Conservation (phyloP, 306 rosid species). For the Cucumis hystrix region DNA sequence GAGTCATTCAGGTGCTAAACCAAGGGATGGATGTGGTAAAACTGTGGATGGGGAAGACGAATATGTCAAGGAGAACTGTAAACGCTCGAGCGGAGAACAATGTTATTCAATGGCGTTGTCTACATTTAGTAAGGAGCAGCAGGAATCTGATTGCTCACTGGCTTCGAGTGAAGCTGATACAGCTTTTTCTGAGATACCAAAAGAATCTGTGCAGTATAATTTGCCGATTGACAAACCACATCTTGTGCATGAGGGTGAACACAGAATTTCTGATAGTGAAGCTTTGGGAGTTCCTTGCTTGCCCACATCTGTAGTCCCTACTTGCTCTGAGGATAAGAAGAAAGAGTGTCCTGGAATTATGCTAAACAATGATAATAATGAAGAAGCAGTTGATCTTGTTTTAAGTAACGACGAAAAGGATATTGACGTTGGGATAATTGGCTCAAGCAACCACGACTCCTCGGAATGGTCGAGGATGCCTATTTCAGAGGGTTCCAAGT, state of each 20-base stretch:
- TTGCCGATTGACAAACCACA: conserved; percentile 1
- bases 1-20: conserved; percentile 16
- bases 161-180: conserved; percentile 15
- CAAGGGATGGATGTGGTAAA: conserved; percentile 10
- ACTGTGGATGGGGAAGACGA: conserved; percentile 9
- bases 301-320: conserved; percentile 4
- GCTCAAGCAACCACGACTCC: conserved; percentile 8
- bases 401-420: conserved; percentile 18
- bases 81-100: background rate
- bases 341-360: conserved; percentile 9
- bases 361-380: conserved; percentile 6
- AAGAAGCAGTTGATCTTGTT: conserved; percentile 14
- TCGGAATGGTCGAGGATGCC: conserved; percentile 18
- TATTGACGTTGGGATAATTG: conserved; percentile 8
- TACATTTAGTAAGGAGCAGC: conserved; percentile 14
- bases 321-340: conserved; percentile 9
- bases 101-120: conserved; percentile 2
- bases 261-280: conserved; percentile 12
- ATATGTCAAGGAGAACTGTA: conserved; percentile 15
- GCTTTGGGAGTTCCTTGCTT: conserved; percentile 14
- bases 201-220: background rate
- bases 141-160: conserved; percentile 8
- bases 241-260: background rate
- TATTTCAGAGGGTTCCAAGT: conserved; percentile 21
- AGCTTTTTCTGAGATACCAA: background rate